Evolutionary conservation across 225 moss, liverwort and hornwort species (phyloP), one percentile per base, ranked within the genome.

Genomic region (Lunularia cruciata): DNA sequence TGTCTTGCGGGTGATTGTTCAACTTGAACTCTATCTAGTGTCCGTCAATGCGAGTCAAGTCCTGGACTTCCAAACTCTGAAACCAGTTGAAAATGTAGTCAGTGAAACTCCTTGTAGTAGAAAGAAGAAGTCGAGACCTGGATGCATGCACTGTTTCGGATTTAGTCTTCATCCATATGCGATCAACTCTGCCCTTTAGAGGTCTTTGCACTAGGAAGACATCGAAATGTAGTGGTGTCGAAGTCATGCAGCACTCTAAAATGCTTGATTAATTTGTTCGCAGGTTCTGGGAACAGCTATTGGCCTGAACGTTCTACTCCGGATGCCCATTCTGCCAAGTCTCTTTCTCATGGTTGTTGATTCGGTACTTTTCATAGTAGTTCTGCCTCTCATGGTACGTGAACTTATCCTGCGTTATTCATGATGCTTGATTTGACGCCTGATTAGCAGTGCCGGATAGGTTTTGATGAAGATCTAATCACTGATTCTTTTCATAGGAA

Each of bases 281-380:
- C 86, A 92, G 92, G 90, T 92, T 38, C 73, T 85, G 59, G 92
- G 90, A 67, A 88, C 90, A 54, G 90, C 92, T 27, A 78, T 88
- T 54, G 92, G 92, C 15, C 85, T 92, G 63, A 88, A 88, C 53
- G 59, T 85, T 69, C 72, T 90, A 32, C 76, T 92, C 25, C 82
- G 77, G 33, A 78, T 92, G 31, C 78, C 92, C n/a, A 62, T 86
- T 37, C 31, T 90, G 31, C 83, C 85, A 0, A 83, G 88, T 72
- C 81, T 92, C 58, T 77, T 92, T 31, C 59, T 85, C 48, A 72
- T 92, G 80, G 73, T 79, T 43, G 76, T 85, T 23, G 92, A 92
- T 78, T 72, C 86, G 19, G 57, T 92, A 36, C 42, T 92, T 40
- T 83, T 82, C 72, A 77, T 82, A 33, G 52, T 84, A 15, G 63